Base-by-base conservation (phyloP, 257 asterid species). In the Asclepias syriaca region DNA sequence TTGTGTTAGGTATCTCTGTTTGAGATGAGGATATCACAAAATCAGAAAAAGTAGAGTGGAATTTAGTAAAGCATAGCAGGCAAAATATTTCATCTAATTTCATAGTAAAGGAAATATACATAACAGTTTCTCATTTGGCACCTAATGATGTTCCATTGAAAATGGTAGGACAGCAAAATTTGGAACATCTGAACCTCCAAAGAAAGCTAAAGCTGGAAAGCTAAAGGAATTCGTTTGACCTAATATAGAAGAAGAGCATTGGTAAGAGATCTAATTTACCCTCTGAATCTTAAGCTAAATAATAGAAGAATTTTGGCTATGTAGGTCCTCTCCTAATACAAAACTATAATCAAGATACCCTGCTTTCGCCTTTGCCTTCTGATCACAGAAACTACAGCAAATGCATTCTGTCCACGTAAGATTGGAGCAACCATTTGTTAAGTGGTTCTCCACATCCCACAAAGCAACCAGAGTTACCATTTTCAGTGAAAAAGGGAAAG, bases 351-450 rank as follows among this genome's bases (percentile, higher is more conserved):
- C 19, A 40, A 74, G 37, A 53, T 66, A 72, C 64, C 59, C n/a
- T 72, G 69, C 21, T 45, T 32, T 34, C 39, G 4, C 39, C 39
- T 34, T 34, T 4, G 39, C 37, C 46, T 67, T 58, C 58, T 0
- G n/a, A 77, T 43, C 19, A n/a, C 19, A 22, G 43, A 77, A 68
- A 16, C 88, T 87, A 94, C 40, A 94, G 81, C 89, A 94, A 75
- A 86, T 94, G 99, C 99, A 94, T 94, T 79, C 99, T 78, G 73
- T 94, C 99, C 2, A 94, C 96, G 27, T 70, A 94, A 18, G 98
- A 80, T 74, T 91, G 90, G 14, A 85, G 84, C 86, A 94, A 73
- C 98, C 99, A 94, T 51, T 83, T 77, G 58, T 79, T 87, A 24
- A 94, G 96, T 56, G 93, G 80, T 88, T 94, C 96, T 14, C 99